Conservation (phyloP, 1,284 basidiomycete species). For the Pterulicium gracile region DNA sequence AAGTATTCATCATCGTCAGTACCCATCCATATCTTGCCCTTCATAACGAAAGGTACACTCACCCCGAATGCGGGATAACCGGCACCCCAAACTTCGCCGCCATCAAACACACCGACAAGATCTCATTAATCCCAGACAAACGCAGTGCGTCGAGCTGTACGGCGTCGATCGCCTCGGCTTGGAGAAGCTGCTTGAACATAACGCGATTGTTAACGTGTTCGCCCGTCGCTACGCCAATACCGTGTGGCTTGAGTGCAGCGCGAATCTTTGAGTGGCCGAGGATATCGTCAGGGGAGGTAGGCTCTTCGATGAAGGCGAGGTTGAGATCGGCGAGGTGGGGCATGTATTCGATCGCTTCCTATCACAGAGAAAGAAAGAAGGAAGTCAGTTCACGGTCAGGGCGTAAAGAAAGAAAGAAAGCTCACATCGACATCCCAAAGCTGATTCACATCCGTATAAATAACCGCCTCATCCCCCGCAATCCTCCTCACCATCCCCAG, state of each 20-base stretch:
- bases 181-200: slow-evolving; percentile 78
- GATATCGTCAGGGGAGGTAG: slow-evolving; percentile 69
- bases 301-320: slow-evolving; percentile 67
- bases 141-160: slow-evolving; percentile 78
- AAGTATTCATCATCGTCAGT: neutral
- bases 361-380: neutral
- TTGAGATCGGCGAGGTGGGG: neutral
- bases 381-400: slow-evolving; percentile 54
- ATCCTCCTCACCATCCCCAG: slow-evolving; percentile 59
- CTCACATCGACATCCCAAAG: slow-evolving; percentile 77
- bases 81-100: slow-evolving; percentile 43
- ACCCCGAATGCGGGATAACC: slow-evolving; percentile 1
- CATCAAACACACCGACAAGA: slow-evolving; percentile 68
- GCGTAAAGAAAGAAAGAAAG: slow-evolving; percentile 55
- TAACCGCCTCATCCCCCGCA: slow-evolving; percentile 66
- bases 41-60: neutral
- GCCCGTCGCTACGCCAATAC: slow-evolving; percentile 73
- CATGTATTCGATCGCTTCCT: neutral
- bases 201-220: slow-evolving; percentile 79
- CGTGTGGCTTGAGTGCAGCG: slow-evolving; percentile 51
- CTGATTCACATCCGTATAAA: slow-evolving; percentile 82
- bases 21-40: neutral
- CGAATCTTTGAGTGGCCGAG: slow-evolving; percentile 57
- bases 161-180: slow-evolving; percentile 72
- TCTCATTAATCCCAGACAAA: slow-evolving; percentile 71